These are phyloP conservation scores for Kodamaea sp. DNA, from an alignment of 1,139 yeast species.

Conservation along the genomic window DNA sequence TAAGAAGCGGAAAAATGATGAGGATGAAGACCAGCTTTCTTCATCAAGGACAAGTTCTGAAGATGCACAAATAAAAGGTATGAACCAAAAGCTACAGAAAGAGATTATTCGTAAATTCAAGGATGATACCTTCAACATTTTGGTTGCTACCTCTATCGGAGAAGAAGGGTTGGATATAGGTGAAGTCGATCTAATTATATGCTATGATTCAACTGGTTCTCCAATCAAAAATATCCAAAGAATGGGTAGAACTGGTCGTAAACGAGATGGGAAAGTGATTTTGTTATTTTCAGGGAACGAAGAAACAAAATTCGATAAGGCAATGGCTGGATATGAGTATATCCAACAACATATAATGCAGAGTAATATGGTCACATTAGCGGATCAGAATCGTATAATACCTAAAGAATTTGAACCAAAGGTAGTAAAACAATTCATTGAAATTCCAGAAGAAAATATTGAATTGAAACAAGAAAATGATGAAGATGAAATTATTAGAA, in stretches of 20 bases:
- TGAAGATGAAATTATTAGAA: constrained; percentile 64
- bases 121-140: constrained; percentile 63
- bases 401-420: constrained; percentile 55
- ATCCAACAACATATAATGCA: constrained; percentile 64
- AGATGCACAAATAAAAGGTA: constrained; percentile 52
- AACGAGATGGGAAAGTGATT: constrained; percentile 82
- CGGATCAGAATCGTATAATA: constrained; percentile 58
- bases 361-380: constrained; percentile 38
- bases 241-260: constrained; percentile 98
- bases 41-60: constrained; percentile 42
- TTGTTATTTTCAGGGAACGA: constrained; percentile 77
- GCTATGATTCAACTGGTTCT: constrained; percentile 89
- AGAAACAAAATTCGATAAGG: constrained; percentile 71
- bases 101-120: constrained; percentile 72
- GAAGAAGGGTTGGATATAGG: constrained; percentile 99
- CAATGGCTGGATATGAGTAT: constrained; percentile 78
- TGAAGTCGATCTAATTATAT: constrained; percentile 88
- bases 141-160: constrained; percentile 96
- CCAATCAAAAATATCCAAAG: constrained; percentile 93
- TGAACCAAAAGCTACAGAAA: constrained; percentile 72
- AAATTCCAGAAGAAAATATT: constrained; percentile 65
- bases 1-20: constrained; percentile 22
- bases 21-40: constrained; percentile 10
- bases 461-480: constrained; percentile 53
- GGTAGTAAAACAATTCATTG: constrained; percentile 54